A percentile compares a stretch with the other conserved stretches of the same genome.
phyloP scores from a whole-genome alignment of 2,329 filamentous ascomycete genomes.

The Didymellaceae sp. region DNA sequence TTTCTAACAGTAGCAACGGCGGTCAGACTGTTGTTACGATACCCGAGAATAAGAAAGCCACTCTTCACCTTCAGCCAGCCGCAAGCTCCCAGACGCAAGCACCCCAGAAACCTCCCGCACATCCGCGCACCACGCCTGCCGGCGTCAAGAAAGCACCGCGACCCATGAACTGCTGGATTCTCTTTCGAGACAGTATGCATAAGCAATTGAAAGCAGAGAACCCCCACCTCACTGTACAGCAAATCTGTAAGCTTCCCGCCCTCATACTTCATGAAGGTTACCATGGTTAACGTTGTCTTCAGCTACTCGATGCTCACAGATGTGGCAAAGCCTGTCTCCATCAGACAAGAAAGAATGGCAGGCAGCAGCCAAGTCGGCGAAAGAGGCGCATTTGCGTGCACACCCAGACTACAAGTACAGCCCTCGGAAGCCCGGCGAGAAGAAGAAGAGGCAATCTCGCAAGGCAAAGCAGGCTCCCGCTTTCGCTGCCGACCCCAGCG shows the following conservation, averaged over 20 bases:
- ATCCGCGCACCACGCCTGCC: background rate
- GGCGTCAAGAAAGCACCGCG: slow-evolving; percentile 29
- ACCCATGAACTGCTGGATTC: slow-evolving; percentile 39
- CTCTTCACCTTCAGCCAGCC: background rate
- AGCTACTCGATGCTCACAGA: slow-evolving; percentile 28
- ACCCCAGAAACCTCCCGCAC: background rate
- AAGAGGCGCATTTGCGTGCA: slow-evolving; percentile 27
- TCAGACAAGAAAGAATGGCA: slow-evolving; percentile 26
- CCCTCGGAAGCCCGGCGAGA: slow-evolving; percentile 36
- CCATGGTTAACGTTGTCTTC: slow-evolving; percentile 8
- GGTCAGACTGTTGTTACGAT: slow-evolving; percentile 19
- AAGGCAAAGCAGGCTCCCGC: slow-evolving; percentile 26
- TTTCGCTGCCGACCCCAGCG: slow-evolving; percentile 8
- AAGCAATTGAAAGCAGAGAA: slow-evolving; percentile 26
- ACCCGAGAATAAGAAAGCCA: slow-evolving; percentile 9
- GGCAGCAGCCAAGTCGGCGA: slow-evolving; percentile 23
- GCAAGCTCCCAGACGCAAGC: background rate
- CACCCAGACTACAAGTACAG: slow-evolving; percentile 38
- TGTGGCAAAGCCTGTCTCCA: slow-evolving; percentile 25
- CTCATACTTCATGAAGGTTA: background rate
- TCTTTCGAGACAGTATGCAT: slow-evolving; percentile 30
- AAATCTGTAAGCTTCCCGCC: slow-evolving; percentile 31
- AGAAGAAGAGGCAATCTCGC: slow-evolving; percentile 38
- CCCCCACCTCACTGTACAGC: slow-evolving; percentile 27
- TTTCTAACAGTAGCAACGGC: slow-evolving; percentile 1